Evolutionary conservation across 2,329 filamentous ascomycete genomes (phyloP), one percentile per base, ranked within the genome.

Genomic region (Epichloe hybrida): DNA sequence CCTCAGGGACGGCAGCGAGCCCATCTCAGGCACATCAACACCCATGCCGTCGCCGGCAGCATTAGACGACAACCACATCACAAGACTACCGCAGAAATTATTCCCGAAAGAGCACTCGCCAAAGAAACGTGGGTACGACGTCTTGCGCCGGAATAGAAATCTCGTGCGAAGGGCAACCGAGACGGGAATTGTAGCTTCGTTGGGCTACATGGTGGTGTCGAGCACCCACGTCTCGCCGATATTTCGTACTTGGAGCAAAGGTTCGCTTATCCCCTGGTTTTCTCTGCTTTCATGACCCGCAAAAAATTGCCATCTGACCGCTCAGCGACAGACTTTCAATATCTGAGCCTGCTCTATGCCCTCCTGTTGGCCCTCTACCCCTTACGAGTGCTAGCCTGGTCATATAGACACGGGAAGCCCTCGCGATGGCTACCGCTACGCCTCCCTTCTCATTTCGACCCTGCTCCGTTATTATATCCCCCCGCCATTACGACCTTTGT

Each of bases 401-500:
- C 70, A 1, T 71, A 73, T 52, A 62, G 62, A 20, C 65, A 67
- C 23, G 63, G 66, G 17, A 63, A 56, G 4, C 65, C 72, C 3
- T 65, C 65, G n/a, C 65, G 55, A 31, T 58, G 55, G 52, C 57
- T 72, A 34, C 69, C 72, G 1, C 59, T 83, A 37, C 62, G 63
- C 34, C 71, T 95, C 38, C 88, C 89, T 0, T 70, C 80, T 4
- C 75, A 79, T n/a, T 95, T 96, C 66, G 91, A 97, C 61, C 90
- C 89, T 3, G 91, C 91, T 6, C 88, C 90, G 11, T 74, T 95
- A n/a, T 67, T 96, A 52, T 97, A 96, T 63, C 91, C 91, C 91
- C 91, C 84, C 6, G 68, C 83, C 2, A 74, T 95, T 34, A 88
- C 90, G 1, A 68, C 90, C 15, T 74, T 90, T 44, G 84, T 93